Evolutionary conservation across 805 yeast genomes (phyloP).

Genomic region (Sugiyamaella americana): DNA sequence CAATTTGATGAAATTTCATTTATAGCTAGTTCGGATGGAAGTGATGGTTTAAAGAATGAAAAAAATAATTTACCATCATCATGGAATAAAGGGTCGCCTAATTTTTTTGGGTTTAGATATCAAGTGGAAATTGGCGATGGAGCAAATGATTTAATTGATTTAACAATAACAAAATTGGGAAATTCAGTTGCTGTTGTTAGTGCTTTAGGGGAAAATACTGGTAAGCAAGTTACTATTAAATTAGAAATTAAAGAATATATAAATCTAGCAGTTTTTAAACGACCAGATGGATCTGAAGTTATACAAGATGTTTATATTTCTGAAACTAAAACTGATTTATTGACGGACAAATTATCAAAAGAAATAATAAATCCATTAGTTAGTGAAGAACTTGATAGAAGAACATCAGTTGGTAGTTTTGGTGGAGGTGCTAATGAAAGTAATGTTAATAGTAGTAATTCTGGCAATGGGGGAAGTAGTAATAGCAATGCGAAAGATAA

Average conservation of each 20-base stretch:
- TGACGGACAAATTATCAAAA: conserved; percentile 5
- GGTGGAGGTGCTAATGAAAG: background rate
- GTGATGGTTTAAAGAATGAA: background rate
- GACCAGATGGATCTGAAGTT: conserved; percentile 20
- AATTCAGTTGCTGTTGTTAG: conserved; percentile 9
- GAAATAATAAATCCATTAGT: conserved; percentile 2
- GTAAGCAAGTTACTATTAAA: conserved; percentile 10
- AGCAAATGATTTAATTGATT: conserved; percentile 5
- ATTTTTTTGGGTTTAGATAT: conserved; percentile 15
- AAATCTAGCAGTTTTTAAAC: conserved; percentile 16
- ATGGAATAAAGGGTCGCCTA: conserved; percentile 19
- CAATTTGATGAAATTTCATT: background rate
- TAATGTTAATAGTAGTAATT: background rate
- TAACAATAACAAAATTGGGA: conserved; percentile 16
- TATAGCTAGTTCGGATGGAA: background rate
- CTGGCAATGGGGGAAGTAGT: background rate
- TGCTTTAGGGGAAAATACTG: conserved; percentile 9
- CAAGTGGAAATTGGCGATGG: background rate
- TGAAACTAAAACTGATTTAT: conserved; percentile 11
- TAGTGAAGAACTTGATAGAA: background rate
- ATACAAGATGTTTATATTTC: conserved; percentile 15
- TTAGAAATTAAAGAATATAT: conserved; percentile 11
- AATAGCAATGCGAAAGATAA: background rate
- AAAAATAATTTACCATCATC: background rate
- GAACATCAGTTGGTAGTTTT: background rate